Conservation (phyloP, 2,329 filamentous ascomycete genomes). For the Xylogone sp. region DNA sequence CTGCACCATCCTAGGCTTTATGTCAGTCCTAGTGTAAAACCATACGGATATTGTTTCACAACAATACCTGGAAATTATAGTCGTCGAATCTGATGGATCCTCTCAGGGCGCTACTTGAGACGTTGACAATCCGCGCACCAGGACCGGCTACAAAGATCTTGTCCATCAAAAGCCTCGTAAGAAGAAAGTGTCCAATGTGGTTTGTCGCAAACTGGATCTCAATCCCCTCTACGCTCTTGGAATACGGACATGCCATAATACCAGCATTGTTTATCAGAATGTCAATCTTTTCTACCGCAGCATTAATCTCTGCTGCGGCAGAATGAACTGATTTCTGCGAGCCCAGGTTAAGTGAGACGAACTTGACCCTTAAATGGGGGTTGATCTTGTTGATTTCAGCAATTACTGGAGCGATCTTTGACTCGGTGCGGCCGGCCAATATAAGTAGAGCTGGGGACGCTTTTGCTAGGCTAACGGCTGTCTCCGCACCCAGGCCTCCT, state of each 20-base stretch:
- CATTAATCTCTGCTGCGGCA: constrained; percentile 7
- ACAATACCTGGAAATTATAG: constrained; percentile 7
- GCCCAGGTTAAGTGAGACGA: constrained; percentile 30
- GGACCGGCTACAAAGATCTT: neutral
- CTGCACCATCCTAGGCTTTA: constrained; percentile 2
- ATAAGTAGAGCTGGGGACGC: constrained; percentile 12
- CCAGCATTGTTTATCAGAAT: constrained; percentile 9
- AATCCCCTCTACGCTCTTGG: constrained; percentile 4
- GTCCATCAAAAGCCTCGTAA: constrained; percentile 6
- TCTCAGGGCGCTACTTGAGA: constrained; percentile 4
- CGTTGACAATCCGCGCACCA: constrained; percentile 5
- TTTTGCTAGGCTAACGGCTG: constrained; percentile 1
- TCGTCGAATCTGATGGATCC: constrained; percentile 21
- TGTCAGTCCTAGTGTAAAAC: neutral
- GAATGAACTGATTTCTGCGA: constrained; percentile 29
- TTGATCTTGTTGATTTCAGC: neutral
- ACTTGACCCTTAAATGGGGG: neutral
- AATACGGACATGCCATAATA: constrained; percentile 6
- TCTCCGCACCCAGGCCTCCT: constrained; percentile 2
- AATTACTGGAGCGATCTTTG: constrained; percentile 21
- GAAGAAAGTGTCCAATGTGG: constrained; percentile 9
- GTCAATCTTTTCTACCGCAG: constrained; percentile 2
- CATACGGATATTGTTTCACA: neutral
- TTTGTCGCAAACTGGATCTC: constrained; percentile 8
- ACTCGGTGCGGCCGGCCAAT: constrained; percentile 19